Evolutionary conservation across 2,329 filamentous ascomycete species (phyloP).

Genomic region (Phoma herbarum): DNA sequence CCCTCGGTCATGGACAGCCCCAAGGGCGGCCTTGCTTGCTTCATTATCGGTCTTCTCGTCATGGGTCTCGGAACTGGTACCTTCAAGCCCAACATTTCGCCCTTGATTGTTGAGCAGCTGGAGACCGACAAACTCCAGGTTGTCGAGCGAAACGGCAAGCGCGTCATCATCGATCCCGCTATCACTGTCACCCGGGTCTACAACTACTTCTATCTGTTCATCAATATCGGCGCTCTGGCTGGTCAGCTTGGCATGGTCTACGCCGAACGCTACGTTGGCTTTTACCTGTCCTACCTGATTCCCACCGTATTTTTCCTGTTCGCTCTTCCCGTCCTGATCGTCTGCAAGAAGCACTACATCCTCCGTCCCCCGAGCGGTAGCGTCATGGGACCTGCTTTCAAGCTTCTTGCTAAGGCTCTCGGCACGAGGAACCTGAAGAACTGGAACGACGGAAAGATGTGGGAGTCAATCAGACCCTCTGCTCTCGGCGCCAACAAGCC

Average conservation of each 20-base stretch:
- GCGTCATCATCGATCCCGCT: conserved; percentile 71
- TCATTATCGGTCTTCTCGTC: conserved; percentile 65
- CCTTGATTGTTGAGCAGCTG: conserved; percentile 70
- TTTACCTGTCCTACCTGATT: conserved; percentile 75
- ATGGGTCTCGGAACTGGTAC: conserved; percentile 73
- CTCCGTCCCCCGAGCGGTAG: conserved; percentile 71
- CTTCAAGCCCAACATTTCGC: conserved; percentile 72
- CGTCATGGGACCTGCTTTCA: conserved; percentile 71
- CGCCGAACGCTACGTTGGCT: conserved; percentile 65
- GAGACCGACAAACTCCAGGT: conserved; percentile 61
- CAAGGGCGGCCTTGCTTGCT: conserved; percentile 63
- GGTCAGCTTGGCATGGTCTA: conserved; percentile 52
- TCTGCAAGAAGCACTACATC: conserved; percentile 69
- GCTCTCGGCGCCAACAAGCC: conserved; percentile 65
- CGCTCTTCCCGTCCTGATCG: conserved; percentile 66
- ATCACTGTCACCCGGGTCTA: conserved; percentile 74
- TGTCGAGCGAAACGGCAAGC: conserved; percentile 59
- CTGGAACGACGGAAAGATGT: conserved; percentile 65
- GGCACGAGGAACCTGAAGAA: conserved; percentile 65
- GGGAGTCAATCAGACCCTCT: conserved; percentile 73
- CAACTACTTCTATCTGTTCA: conserved; percentile 59
- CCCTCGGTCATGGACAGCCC: conserved; percentile 59
- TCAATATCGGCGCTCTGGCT: conserved; percentile 50
- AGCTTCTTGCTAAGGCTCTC: conserved; percentile 60
- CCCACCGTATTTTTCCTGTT: conserved; percentile 71